These are phyloP conservation scores for Hyphopichia burtonii DNA, from an alignment of 1,139 yeast species.

Conservation along the genomic window DNA sequence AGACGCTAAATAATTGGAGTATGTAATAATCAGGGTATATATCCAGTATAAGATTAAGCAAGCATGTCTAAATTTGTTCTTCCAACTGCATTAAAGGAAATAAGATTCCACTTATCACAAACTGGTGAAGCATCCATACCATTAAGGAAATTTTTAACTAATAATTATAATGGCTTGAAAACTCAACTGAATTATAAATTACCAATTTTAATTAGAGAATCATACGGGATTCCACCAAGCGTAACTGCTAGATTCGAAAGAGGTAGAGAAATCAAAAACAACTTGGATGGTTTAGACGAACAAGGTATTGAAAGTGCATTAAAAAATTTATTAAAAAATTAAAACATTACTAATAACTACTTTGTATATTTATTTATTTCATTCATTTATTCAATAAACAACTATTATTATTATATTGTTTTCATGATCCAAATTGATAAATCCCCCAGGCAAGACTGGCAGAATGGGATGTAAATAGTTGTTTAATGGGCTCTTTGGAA, in stretches of 20 bases:
- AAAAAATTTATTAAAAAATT: slow-evolving; percentile 34
- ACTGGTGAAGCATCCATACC: slow-evolving; percentile 69
- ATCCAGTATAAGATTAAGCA: background rate
- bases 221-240: slow-evolving; percentile 68
- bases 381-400: background rate
- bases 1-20: slow-evolving; percentile 10
- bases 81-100: slow-evolving; percentile 68
- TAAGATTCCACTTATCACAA: slow-evolving; percentile 78
- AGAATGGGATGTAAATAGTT: slow-evolving; percentile 43
- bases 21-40: background rate
- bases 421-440: slow-evolving; percentile 41
- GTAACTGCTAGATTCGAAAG: slow-evolving; percentile 67
- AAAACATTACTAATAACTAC: slow-evolving; percentile 1
- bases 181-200: slow-evolving; percentile 41
- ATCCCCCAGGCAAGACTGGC: slow-evolving; percentile 68
- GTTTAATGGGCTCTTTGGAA: slow-evolving; percentile 35
- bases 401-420: slow-evolving; percentile 5
- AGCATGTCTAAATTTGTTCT: slow-evolving; percentile 58
- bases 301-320: slow-evolving; percentile 38
- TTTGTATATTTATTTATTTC: background rate
- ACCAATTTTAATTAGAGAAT: slow-evolving; percentile 76
- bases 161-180: slow-evolving; percentile 62
- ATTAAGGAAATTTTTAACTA: slow-evolving; percentile 59
- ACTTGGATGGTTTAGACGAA: slow-evolving; percentile 47
- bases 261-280: slow-evolving; percentile 43